Percentiles rank a stretch among this genome's conserved stretches.
phyloP scores from a whole-genome alignment of 1,284 basidiomycete genomes.

The Singerocomus inundabilis region DNA sequence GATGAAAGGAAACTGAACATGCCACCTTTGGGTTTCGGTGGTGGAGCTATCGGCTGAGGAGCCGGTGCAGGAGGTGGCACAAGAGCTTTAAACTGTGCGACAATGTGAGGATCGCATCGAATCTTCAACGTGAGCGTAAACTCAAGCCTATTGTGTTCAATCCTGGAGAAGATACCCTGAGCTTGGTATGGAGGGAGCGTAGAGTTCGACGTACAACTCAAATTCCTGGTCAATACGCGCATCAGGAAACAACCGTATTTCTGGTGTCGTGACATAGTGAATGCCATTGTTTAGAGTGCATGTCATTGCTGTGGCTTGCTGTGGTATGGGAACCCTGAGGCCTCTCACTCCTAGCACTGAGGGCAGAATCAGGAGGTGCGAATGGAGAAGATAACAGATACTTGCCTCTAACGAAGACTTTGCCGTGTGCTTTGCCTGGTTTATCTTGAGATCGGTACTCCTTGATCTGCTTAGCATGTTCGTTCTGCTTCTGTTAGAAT shows the following conservation, averaged over 20 bases:
- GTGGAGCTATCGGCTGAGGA: constrained; percentile 42
- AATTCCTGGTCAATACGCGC: constrained; percentile 89
- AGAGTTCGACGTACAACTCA: constrained; percentile 66
- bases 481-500: constrained; percentile 57
- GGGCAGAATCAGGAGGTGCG: constrained; percentile 2
- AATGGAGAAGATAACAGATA: background rate
- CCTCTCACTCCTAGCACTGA: constrained; percentile 78
- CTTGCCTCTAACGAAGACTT: constrained; percentile 90
- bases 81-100: constrained; percentile 68
- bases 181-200: background rate
- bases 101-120: constrained; percentile 78
- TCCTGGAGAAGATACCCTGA: constrained; percentile 42
- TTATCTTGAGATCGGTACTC: constrained; percentile 78
- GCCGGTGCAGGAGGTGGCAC: constrained; percentile 46
- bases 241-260: constrained; percentile 60
- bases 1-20: constrained; percentile 76
- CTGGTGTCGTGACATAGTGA: constrained; percentile 93
- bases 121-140: constrained; percentile 87
- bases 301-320: constrained; percentile 72
- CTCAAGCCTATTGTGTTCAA: constrained; percentile 86
- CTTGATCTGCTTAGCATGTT: constrained; percentile 86
- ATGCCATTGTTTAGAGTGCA: constrained; percentile 96
- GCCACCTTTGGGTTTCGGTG: constrained; percentile 53
- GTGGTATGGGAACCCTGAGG: constrained; percentile 73
- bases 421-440: constrained; percentile 79